phyloP scores from a whole-genome alignment of 164 flowering plant species.

The Piper betle region DNA sequence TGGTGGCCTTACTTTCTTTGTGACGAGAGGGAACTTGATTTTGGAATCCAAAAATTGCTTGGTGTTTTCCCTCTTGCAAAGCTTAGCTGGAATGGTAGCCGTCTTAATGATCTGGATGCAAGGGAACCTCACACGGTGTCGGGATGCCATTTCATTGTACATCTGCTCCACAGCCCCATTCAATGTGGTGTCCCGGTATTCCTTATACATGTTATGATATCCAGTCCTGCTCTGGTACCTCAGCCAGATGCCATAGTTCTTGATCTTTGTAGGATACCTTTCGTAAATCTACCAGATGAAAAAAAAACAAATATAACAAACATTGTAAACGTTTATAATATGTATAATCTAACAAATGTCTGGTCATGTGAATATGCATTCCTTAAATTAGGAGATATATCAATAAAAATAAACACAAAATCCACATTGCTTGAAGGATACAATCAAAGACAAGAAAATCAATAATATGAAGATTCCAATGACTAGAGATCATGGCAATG shows the following conservation, averaged over 20 bases:
- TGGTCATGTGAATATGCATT: too few relatives aligned
- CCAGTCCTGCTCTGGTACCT: slow-evolving; percentile 19
- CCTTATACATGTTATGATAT: slow-evolving; percentile 23
- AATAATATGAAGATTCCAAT: too few relatives aligned
- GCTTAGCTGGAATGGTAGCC: slow-evolving; percentile 15
- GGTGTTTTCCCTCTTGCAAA: slow-evolving; percentile 18
- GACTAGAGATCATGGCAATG: too few relatives aligned
- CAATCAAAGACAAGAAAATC: too few relatives aligned
- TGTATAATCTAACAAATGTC: too few relatives aligned
- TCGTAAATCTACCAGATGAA: too few relatives aligned
- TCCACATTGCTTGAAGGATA: too few relatives aligned
- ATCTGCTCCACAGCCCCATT: slow-evolving; percentile 21
- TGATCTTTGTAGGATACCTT: slow-evolving; percentile 17
- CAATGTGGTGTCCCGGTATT: slow-evolving; percentile 17
- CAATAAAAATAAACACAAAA: too few relatives aligned
- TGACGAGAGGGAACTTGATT: slow-evolving; percentile 17
- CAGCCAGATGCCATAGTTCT: slow-evolving; percentile 20
- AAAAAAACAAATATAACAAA: too few relatives aligned
- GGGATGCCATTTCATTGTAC: slow-evolving; percentile 22
- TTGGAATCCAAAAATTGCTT: slow-evolving; percentile 19
- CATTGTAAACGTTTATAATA: too few relatives aligned
- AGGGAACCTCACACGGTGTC: slow-evolving; percentile 19
- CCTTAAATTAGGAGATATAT: too few relatives aligned
- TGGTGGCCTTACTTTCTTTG: slow-evolving; percentile 19
- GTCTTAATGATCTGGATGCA: slow-evolving; percentile 21